Conservation (phyloP, 2,329 filamentous ascomycete genomes). For the Fusarium pseudoanthophilum region DNA sequence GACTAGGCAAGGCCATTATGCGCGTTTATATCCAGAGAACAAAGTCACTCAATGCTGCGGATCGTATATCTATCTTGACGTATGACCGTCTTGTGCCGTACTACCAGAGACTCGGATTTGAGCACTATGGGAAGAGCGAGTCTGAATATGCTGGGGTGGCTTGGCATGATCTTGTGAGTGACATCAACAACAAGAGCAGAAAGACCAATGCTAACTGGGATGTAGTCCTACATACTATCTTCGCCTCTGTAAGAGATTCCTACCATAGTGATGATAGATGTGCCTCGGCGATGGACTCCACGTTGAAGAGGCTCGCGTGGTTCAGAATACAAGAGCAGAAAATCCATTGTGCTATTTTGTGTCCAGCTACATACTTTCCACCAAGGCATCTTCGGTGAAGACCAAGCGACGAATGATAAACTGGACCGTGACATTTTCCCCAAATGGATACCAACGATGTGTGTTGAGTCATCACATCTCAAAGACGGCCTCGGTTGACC, state of each 20-base stretch:
- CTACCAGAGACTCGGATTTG: constrained; percentile 47
- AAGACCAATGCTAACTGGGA: neutral
- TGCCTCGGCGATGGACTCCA: neutral
- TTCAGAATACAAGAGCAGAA: neutral
- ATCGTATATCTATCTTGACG: constrained; percentile 46
- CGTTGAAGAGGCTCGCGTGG: neutral
- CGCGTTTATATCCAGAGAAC: constrained; percentile 38
- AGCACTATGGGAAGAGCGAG: constrained; percentile 46
- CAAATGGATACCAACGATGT: neutral
- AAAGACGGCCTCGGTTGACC: neutral
- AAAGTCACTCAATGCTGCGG: constrained; percentile 20
- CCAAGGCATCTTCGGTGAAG: neutral
- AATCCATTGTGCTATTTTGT: neutral
- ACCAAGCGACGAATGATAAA: neutral
- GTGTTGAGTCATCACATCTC: neutral
- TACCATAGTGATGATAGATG: neutral
- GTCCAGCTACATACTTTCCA: neutral
- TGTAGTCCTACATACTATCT: constrained; percentile 18
- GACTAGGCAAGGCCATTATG: constrained; percentile 45
- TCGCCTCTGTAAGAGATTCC: neutral
- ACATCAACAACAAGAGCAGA: accelerated
- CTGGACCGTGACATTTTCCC: neutral
- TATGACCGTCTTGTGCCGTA: constrained; percentile 47
- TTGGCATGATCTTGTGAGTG: constrained; percentile 47
- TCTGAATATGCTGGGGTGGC: constrained; percentile 46